phyloP scores from a whole-genome alignment of 2,329 filamentous ascomycete genomes.

The Aspergillus nomiae region DNA sequence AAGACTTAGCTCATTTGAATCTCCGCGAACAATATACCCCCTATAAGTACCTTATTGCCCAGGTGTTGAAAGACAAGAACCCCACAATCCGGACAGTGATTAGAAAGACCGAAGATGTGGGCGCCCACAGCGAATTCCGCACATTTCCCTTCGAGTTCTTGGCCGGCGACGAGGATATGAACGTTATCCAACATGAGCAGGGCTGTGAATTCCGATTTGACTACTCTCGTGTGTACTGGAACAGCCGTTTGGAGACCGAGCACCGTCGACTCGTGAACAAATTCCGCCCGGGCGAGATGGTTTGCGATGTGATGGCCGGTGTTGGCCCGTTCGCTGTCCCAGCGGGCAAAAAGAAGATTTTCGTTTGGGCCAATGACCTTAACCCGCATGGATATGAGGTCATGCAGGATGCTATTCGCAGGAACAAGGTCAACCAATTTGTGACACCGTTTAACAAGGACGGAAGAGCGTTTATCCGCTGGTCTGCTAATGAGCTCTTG shows the following conservation, averaged over 20 bases:
- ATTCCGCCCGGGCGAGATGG: constrained; percentile 82
- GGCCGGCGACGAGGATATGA: constrained; percentile 76
- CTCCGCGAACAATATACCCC: constrained; percentile 79
- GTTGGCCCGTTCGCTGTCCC: constrained; percentile 94
- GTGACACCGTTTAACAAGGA: constrained; percentile 81
- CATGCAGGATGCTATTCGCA: constrained; percentile 67
- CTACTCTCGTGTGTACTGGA: constrained; percentile 98
- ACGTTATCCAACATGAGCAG: constrained; percentile 80
- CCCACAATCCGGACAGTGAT: constrained; percentile 81
- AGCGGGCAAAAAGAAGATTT: constrained; percentile 83
- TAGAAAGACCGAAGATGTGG: constrained; percentile 91
- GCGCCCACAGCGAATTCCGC: constrained; percentile 79
- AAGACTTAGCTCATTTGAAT: constrained; percentile 75
- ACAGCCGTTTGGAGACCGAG: constrained; percentile 85
- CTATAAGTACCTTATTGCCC: constrained; percentile 82
- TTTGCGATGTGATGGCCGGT: constrained; percentile 96
- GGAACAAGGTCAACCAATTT: constrained; percentile 78
- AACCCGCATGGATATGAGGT: constrained; percentile 84
- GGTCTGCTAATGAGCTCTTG: constrained; percentile 61
- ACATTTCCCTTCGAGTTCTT: constrained; percentile 94
- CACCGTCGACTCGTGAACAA: constrained; percentile 76
- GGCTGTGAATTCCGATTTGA: constrained; percentile 89
- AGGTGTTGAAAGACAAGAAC: constrained; percentile 90
- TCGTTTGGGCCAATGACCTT: constrained; percentile 96
- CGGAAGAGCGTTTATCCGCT: constrained; percentile 76